A percentile compares a stretch with the other conserved stretches of the same genome.
Conservation (phyloP, 2,329 filamentous ascomycete genomes). For the Colletotrichum chrysophilum region DNA sequence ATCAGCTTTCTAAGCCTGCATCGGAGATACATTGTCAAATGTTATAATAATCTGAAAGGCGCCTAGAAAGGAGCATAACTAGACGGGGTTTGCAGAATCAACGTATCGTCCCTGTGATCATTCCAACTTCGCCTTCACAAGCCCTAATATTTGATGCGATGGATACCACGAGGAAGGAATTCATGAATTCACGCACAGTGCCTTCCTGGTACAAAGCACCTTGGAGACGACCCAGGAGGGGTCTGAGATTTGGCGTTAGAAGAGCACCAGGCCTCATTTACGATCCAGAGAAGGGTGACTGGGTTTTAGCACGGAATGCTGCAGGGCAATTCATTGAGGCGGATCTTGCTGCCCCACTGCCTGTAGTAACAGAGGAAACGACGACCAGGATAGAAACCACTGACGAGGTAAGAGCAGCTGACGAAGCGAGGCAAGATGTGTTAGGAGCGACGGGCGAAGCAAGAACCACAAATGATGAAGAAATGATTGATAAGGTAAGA, state of each 20-base stretch:
- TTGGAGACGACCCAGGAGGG: neutral
- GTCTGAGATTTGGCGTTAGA: neutral
- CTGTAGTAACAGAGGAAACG: neutral
- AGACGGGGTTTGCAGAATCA: neutral
- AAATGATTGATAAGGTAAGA: neutral
- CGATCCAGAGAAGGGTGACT: neutral
- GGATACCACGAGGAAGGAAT: neutral
- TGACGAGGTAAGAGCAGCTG: neutral
- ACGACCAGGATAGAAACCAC: rapidly evolving
- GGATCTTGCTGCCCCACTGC: neutral
- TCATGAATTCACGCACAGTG: rapidly evolving
- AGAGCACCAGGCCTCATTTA: neutral
- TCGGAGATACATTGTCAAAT: neutral
- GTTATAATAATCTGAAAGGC: rapidly evolving
- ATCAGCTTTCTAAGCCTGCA: rapidly evolving
- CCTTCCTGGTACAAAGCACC: neutral
- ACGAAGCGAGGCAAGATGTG: neutral
- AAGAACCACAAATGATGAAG: neutral
- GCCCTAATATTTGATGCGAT: neutral
- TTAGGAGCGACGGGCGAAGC: neutral
- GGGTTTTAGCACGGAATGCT: neutral
- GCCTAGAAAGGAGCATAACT: neutral
- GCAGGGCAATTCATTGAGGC: neutral
- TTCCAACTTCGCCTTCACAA: neutral
- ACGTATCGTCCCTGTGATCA: rapidly evolving